phyloP scores from a whole-genome alignment of 192 early-diverging fungal species.

The Coemansia aciculifera region DNA sequence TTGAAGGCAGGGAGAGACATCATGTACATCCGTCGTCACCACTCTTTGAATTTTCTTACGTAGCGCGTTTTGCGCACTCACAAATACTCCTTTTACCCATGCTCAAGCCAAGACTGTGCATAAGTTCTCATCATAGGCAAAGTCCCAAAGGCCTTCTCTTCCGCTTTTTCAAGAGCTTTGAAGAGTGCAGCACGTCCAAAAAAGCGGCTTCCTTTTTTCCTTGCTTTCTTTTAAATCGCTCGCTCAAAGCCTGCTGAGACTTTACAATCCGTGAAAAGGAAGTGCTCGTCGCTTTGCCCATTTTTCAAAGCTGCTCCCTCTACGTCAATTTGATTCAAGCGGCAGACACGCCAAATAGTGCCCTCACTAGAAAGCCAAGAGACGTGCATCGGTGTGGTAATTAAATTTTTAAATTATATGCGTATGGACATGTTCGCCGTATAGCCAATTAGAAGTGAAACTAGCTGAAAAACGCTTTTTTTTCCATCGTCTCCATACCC shows the following conservation, averaged over 20 bases:
- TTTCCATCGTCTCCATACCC: too few species aligned
- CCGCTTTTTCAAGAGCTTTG: not conserved
- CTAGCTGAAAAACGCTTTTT: too few species aligned
- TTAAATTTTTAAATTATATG: too few species aligned
- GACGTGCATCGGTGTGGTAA: too few species aligned
- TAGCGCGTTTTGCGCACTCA: too few species aligned
- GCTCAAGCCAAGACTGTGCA: not conserved
- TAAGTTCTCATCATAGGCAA: not conserved
- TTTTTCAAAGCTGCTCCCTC: not conserved
- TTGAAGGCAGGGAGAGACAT: not conserved
- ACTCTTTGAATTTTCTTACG: too few species aligned
- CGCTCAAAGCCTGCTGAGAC: not conserved
- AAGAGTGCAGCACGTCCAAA: not conserved
- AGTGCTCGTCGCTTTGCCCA: not conserved
- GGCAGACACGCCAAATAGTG: too few species aligned
- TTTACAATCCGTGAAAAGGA: not conserved
- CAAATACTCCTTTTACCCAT: too few species aligned
- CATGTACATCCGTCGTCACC: too few species aligned
- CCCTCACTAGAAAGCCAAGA: too few species aligned
- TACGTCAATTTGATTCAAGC: too few species aligned
- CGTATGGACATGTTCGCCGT: too few species aligned
- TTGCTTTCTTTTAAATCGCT: not conserved
- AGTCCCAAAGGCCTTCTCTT: not conserved
- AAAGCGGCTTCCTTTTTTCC: not conserved
- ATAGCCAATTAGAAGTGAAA: not conserved